These are phyloP conservation scores for Chlamydomonas sp. DNA, from an alignment of 139 green algal species.

Conservation along the genomic window DNA sequence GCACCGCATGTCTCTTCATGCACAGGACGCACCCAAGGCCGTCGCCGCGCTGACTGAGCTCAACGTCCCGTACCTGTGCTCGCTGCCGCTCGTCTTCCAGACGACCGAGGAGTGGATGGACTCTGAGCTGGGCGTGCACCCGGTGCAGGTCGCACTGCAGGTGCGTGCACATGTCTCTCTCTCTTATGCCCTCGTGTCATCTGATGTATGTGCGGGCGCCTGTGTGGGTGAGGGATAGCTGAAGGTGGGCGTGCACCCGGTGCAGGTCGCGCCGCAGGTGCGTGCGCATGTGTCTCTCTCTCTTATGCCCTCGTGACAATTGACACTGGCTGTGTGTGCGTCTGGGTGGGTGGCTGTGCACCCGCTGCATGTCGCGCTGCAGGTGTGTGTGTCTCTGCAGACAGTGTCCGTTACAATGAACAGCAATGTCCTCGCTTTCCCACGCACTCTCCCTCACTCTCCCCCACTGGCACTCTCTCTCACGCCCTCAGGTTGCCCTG, in stretches of 20 bases:
- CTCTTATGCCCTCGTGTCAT: too few species aligned
- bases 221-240: not conserved
- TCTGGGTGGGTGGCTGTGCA: constrained; percentile 58
- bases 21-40: constrained; percentile 96
- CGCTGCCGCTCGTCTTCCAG: constrained; percentile 97
- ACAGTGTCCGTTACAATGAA: too few species aligned
- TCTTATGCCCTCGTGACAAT: too few species aligned
- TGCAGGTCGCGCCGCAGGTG: constrained; percentile 94
- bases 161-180: constrained; percentile 36
- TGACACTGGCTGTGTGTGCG: too few species aligned
- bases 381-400: too few species aligned
- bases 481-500: too few species aligned
- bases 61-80: constrained; percentile 96
- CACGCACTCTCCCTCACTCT: too few species aligned
- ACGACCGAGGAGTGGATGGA: constrained; percentile 99
- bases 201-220: too few species aligned
- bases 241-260: constrained; percentile 94
- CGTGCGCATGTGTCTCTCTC: not conserved
- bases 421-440: too few species aligned
- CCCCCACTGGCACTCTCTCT: too few species aligned
- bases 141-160: constrained; percentile 94
- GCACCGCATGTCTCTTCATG: not conserved
- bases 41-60: constrained; percentile 89
- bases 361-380: constrained; percentile 94
- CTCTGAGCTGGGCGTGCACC: constrained; percentile 92